These are phyloP conservation scores for Knufia fluminis DNA, from an alignment of 2,329 filamentous ascomycete genomes.

Conservation along the genomic window DNA sequence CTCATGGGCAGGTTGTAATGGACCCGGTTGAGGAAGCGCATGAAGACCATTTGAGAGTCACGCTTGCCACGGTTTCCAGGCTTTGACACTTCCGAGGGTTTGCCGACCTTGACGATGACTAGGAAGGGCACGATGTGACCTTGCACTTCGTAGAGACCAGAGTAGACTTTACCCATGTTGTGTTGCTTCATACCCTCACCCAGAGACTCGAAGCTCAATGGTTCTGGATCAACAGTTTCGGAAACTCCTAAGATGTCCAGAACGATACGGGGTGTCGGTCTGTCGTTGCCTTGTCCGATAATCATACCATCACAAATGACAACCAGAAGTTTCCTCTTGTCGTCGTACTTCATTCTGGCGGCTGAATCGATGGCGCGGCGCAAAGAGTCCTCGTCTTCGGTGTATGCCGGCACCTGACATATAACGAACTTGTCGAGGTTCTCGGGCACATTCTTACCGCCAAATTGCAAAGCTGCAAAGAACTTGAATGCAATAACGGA, in stretches of 20 bases:
- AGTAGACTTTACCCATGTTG: constrained; percentile 99
- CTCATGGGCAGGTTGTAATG: constrained; percentile 97
- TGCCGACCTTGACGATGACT: constrained; percentile 92
- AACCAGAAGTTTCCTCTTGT: constrained; percentile 91
- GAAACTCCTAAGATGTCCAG: constrained; percentile 93
- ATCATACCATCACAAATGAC: constrained; percentile 98
- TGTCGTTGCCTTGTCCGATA: constrained; percentile 95
- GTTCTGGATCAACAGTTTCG: constrained; percentile 87
- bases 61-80: constrained; percentile 97
- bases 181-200: constrained; percentile 95
- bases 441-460: constrained; percentile 81
- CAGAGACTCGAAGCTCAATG: constrained; percentile 90
- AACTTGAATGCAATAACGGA: constrained; percentile 91
- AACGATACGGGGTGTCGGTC: constrained; percentile 89
- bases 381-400: constrained; percentile 94
- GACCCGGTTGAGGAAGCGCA: constrained; percentile 98
- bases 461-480: constrained; percentile 88
- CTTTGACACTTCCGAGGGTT: constrained; percentile 61
- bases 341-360: constrained; percentile 91
- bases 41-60: constrained; percentile 96
- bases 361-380: constrained; percentile 95
- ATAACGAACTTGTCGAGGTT: constrained; percentile 98
- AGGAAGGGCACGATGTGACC: constrained; percentile 97
- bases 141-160: constrained; percentile 92
- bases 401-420: constrained; percentile 94